Evolutionary conservation across 352 stramenopile species (phyloP), one percentile per base, ranked within the genome.

Genomic region (Globisporangium cystogenes): DNA sequence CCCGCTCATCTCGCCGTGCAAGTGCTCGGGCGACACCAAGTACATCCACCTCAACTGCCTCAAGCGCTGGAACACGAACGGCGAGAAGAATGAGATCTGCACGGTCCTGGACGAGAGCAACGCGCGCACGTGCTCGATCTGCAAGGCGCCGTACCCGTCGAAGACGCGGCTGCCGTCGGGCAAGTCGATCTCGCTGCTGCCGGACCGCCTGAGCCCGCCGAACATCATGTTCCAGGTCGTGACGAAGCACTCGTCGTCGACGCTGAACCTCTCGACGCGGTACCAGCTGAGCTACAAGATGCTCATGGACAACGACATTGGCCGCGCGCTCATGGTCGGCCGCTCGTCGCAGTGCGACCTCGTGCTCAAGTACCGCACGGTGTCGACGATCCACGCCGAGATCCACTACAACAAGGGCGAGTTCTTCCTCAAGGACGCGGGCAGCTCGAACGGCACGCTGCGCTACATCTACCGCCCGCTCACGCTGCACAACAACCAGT

Each of bases 1-100:
- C 62, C 93, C 93, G 35, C 68, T 98, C 40, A 97, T 98, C 43
- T 87, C 91, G 29, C 93, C 93, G 0, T 98, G 93, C 75, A 97
- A 97, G 62, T 98, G 93, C 58, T 93, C 78, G 57, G 93, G 93
- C 18, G 93, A 98, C 66, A 98, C 93, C 37, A 95, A 96, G 64
- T 97, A 97, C 77, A 96, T 98, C 20, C 93, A 98, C 52, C 74
- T 98, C 10, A 96, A 97, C 60, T 98, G 93, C 59, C 76, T 98
- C 27, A 94, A 96, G 53, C 94, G 96, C 46, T 98, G 91, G 90
- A 96, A 98, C 70, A 94, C 81, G 16, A 94, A 94, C 57, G 81
- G 81, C 16, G 83, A 94, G 59, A 92, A 92, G 70, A 92, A 94
- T 47, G 81, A 94, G 60, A 91, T 94, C 62, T 94, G 83, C 53